phyloP scores from a whole-genome alignment of 108 stramenopile genomes.

The Schizochytrium sp. region DNA sequence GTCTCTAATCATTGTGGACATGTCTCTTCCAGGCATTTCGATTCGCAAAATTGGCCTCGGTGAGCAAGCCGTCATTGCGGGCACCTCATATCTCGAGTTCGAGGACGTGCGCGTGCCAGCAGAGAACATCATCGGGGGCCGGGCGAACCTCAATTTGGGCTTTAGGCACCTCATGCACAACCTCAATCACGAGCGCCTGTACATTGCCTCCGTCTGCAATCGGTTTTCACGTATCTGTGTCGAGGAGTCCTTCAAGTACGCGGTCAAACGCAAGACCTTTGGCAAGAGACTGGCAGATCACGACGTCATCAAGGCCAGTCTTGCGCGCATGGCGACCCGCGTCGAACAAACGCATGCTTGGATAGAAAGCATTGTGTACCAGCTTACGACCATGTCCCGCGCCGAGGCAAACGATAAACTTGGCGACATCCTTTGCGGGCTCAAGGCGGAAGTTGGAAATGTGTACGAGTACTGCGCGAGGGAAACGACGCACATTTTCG shows the following conservation, averaged over 20 bases:
- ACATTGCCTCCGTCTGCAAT: background rate
- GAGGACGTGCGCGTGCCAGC: background rate
- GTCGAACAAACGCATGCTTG: background rate
- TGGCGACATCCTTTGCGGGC: background rate
- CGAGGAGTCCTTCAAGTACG: background rate
- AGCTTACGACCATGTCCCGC: background rate
- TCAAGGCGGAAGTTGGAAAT: background rate
- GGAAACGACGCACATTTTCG: background rate
- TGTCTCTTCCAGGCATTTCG: background rate
- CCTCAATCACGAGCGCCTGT: slow-evolving; percentile 5
- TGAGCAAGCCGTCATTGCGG: background rate
- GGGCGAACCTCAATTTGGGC: background rate
- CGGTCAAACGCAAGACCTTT: background rate
- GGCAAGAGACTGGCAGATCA: background rate
- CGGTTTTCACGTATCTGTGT: background rate
- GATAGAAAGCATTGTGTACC: background rate
- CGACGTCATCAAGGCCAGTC: background rate
- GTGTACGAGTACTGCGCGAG: background rate
- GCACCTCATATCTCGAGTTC: background rate
- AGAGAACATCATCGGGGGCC: background rate
- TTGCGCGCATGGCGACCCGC: background rate
- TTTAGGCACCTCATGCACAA: background rate
- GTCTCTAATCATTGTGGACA: background rate
- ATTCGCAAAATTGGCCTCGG: background rate
- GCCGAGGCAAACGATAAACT: background rate